Conservation (phyloP, 1,284 basidiomycete genomes). For the Cryptococcus depauperatus region DNA sequence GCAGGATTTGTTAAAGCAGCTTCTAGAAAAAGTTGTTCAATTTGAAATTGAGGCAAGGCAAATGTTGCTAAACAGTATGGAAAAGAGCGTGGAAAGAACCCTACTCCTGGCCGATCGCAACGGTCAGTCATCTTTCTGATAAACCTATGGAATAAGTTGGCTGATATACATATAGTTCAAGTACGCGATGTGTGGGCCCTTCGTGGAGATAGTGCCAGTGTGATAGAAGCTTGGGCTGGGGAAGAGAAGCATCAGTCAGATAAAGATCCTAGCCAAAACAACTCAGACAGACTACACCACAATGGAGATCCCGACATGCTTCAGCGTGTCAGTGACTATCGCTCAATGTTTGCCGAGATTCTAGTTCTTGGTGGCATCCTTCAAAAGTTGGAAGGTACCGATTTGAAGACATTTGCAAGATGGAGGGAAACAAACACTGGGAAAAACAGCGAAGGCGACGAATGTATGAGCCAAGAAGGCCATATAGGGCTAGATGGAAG, state of each 20-base stretch:
- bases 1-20: conserved; percentile 23
- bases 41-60: conserved; percentile 36
- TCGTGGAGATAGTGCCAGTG: conserved; percentile 22
- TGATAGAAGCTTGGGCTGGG: conserved; percentile 23
- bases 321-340: conserved; percentile 28
- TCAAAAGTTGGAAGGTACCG: conserved; percentile 40
- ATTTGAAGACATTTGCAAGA: conserved; percentile 38
- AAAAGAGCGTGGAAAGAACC: conserved; percentile 32
- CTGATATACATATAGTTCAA: conserved; percentile 26
- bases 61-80: conserved; percentile 38
- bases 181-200: conserved; percentile 30
- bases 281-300: background rate
- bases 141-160: too few relatives aligned
- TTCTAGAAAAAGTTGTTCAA: conserved; percentile 28
- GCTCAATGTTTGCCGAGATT: conserved; percentile 42
- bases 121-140: conserved; percentile 20
- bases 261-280: background rate
- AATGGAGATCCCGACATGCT: conserved; percentile 20
- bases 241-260: conserved; percentile 4
- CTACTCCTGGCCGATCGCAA: conserved; percentile 39
- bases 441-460: too few relatives aligned
- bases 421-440: conserved; percentile 21
- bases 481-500: too few relatives aligned
- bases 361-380: conserved; percentile 40
- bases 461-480: too few relatives aligned